Evolutionary conservation across 2,329 filamentous ascomycete genomes (phyloP).

Genomic region (Daldinia sp.): DNA sequence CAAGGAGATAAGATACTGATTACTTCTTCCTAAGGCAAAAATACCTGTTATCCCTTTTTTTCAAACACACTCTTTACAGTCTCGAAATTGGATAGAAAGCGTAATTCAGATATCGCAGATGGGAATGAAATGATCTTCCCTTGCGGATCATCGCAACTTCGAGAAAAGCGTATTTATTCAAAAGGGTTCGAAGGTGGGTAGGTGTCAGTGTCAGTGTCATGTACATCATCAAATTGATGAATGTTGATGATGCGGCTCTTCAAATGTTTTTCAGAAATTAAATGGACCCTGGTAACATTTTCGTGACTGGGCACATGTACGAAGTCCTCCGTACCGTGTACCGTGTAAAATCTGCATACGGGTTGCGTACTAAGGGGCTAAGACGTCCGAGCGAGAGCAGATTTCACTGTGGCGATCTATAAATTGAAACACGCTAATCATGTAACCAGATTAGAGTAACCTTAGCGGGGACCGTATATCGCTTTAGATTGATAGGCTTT

Average conservation of each 20-base stretch:
- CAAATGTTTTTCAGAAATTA: slow-evolving; percentile 21
- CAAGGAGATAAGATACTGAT: not conserved
- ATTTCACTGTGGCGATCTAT: slow-evolving; percentile 16
- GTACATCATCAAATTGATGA: slow-evolving; percentile 12
- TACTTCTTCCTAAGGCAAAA: no score
- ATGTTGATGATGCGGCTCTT: slow-evolving; percentile 43
- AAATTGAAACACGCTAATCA: slow-evolving; percentile 6
- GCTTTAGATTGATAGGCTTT: slow-evolving; percentile 1
- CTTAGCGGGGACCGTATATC: not conserved
- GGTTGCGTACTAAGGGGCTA: not conserved
- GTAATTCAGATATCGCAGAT: not conserved
- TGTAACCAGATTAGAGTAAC: not conserved
- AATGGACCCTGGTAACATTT: not conserved
- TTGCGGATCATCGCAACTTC: not conserved
- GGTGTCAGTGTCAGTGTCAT: not conserved
- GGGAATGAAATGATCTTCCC: not conserved
- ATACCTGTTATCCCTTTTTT: not conserved
- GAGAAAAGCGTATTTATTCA: slow-evolving; percentile 9
- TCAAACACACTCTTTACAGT: not conserved
- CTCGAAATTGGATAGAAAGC: not conserved
- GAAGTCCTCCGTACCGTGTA: not conserved
- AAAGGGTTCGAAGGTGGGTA: slow-evolving; percentile 8
- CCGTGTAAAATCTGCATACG: not conserved
- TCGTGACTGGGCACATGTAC: slow-evolving; percentile 10
- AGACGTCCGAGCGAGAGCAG: slow-evolving; percentile 1